Evolutionary conservation across 2,329 filamentous ascomycete genomes (phyloP).

Genomic region (Pseudogymnoascus sp.): DNA sequence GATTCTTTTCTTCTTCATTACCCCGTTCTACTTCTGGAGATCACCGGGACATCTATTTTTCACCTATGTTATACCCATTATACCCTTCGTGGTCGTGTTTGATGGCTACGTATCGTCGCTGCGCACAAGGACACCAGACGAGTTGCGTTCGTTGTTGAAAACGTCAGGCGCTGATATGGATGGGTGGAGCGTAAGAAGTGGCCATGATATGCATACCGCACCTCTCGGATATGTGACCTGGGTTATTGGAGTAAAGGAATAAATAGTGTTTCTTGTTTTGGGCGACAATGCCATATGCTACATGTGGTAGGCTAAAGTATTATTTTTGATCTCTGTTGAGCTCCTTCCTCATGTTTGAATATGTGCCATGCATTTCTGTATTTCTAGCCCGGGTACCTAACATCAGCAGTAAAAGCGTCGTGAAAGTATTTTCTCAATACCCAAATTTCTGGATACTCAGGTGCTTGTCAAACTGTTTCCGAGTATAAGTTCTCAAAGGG

Average conservation of each 20-base stretch:
- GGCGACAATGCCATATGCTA: not conserved
- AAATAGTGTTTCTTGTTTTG: not conserved
- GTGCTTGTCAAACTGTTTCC: not conserved
- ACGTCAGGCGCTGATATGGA: conserved; percentile 37
- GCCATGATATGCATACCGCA: conserved; percentile 36
- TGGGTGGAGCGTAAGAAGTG: conserved; percentile 35
- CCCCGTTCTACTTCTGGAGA: conserved; percentile 40
- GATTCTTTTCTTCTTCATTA: conserved; percentile 40
- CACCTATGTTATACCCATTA: conserved; percentile 55
- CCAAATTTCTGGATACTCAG: not conserved
- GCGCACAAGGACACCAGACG: conserved; percentile 56
- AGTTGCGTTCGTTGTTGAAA: conserved; percentile 52
- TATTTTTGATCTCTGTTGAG: not conserved
- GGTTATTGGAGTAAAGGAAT: conserved; percentile 32
- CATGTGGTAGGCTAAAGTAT: not conserved
- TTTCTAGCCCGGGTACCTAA: not conserved
- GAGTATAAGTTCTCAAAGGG: not conserved
- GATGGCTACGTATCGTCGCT: conserved; percentile 62
- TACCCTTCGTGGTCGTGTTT: conserved; percentile 59
- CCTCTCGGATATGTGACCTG: conserved; percentile 40
- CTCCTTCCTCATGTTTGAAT: not conserved
- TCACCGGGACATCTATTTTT: conserved; percentile 45
- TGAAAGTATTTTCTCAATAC: not conserved
- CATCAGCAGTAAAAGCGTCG: not conserved
- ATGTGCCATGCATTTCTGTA: not conserved